Percentiles rank a stretch among this genome's conserved stretches.
Evolutionary conservation across 2,329 filamentous ascomycete genomes (phyloP).

Genomic region (Zasmidium angulare): DNA sequence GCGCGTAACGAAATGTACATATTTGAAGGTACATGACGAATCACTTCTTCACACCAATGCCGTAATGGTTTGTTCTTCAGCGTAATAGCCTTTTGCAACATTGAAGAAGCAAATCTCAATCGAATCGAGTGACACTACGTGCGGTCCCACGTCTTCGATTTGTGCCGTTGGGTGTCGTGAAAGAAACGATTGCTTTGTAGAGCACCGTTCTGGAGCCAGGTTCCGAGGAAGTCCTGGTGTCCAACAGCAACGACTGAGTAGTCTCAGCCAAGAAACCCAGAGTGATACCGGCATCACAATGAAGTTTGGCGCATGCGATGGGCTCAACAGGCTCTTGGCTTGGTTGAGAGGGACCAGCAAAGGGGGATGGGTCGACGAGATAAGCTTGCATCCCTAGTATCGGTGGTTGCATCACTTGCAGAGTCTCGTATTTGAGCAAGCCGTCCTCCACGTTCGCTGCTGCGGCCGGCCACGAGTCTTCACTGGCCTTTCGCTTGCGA

Average conservation of each 20-base stretch:
- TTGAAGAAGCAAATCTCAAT: neutral
- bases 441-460: neutral
- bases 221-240: neutral
- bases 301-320: conserved; percentile 23
- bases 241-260: conserved; percentile 19
- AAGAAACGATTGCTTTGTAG: conserved; percentile 33
- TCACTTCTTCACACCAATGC: too few species aligned
- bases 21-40: too few species aligned
- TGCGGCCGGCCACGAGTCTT: conserved; percentile 15
- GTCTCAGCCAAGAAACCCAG: conserved; percentile 32
- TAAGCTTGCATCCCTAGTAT: conserved; percentile 28
- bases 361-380: conserved; percentile 7
- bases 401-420: conserved; percentile 29
- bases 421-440: conserved; percentile 15
- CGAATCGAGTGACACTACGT: conserved; percentile 11
- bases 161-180: conserved; percentile 15
- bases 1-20: neutral
- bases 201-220: conserved; percentile 8
- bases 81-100: too few species aligned
- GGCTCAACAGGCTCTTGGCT: neutral
- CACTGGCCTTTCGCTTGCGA: conserved; percentile 4
- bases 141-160: conserved; percentile 19
- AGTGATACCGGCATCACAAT: conserved; percentile 31
- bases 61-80: too few species aligned
- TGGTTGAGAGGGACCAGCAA: neutral